Evolutionary conservation across 306 rosid species (phyloP).

Genomic region (Quercus suber): DNA sequence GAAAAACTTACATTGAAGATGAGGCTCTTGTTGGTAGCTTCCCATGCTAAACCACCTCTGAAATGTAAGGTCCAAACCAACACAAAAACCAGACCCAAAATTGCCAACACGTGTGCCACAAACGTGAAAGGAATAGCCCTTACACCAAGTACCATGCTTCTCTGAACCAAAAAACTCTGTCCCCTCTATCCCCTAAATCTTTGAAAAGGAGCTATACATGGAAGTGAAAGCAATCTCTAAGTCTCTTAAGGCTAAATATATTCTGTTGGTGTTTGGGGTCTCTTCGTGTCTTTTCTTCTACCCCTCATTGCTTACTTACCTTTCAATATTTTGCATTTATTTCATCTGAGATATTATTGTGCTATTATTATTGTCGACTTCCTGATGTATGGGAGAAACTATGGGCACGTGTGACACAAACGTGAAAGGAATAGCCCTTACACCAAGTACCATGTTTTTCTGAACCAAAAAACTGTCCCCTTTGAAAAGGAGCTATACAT

Average conservation of each 20-base stretch:
- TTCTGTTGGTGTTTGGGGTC: too few species aligned
- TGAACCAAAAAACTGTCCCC: background rate
- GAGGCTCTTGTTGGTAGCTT: constrained; percentile 53
- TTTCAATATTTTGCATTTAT: too few species aligned
- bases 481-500: too few species aligned
- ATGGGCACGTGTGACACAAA: constrained; percentile 39
- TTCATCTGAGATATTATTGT: too few species aligned
- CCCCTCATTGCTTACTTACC: too few species aligned
- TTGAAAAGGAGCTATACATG: too few species aligned
- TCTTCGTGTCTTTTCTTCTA: too few species aligned
- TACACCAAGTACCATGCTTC: constrained; percentile 45
- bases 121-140: constrained; percentile 57
- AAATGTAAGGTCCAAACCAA: constrained; percentile 60
- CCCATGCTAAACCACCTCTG: constrained; percentile 90
- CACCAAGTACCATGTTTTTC: constrained; percentile 43
- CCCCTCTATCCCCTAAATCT: too few species aligned
- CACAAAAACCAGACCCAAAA: constrained; percentile 12
- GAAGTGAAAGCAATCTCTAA: too few species aligned
- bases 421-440: constrained; percentile 58
- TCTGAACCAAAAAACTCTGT: background rate
- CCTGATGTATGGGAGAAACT: too few species aligned
- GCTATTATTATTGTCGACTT: too few species aligned
- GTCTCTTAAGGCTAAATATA: too few species aligned
- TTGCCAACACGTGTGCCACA: constrained; percentile 51
- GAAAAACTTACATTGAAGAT: constrained; percentile 72